Evolutionary conservation across 2,329 filamentous ascomycete genomes (phyloP), one percentile per base, ranked within the genome.

Genomic region (Grosmannia clavigera): DNA sequence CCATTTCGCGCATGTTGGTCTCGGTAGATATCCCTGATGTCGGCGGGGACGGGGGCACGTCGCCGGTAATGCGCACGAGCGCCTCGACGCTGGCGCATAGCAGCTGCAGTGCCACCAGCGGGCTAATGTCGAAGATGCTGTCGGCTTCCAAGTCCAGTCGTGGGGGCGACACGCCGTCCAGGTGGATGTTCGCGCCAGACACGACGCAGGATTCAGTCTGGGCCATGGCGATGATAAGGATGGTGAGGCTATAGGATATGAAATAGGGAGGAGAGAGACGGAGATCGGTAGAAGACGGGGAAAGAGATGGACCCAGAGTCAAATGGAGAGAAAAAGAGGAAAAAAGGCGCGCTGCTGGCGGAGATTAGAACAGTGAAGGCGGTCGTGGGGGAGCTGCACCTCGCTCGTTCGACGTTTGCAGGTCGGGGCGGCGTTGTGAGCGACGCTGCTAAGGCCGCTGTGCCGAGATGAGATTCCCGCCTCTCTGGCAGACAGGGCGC

Each of bases 11-110:
- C 81, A 86, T 83, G 68, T 84, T 77, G 9, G 59, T 61, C 27
- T 86, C 84, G n/a, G 84, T 80, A 2, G 79, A 79, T 0, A 82
- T 82, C 29, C 78, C 79, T 58, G 79, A 79, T 2, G 85, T 80
- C 5, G 87, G 86, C 60, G 87, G 88, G n/a, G 86, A 94, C 19
- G 87, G 87, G 27, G 88, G 89, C 14, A 94, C 78, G 68, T 95
- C 89, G 68, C 88, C 87, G 1, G 87, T 89, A 61, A 86, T 77
- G 64, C 81, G 80, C 33, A 90, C 86, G 58, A 94, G 78, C 4
- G 83, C 79, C 67, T 91, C 87, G 62, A 91, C 76, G 61, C 83
- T 83, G 48, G 83, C 79, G 65, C 85, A 85, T n/a, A 97, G 80
- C 64, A 95, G 76, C 68, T 86, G 88, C 68, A 97, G 80, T 5